A percentile compares a stretch with the other conserved stretches of the same genome.
Conservation (phyloP, 495 filamentous ascomycete genomes). For the Penicillium waksmanii region DNA sequence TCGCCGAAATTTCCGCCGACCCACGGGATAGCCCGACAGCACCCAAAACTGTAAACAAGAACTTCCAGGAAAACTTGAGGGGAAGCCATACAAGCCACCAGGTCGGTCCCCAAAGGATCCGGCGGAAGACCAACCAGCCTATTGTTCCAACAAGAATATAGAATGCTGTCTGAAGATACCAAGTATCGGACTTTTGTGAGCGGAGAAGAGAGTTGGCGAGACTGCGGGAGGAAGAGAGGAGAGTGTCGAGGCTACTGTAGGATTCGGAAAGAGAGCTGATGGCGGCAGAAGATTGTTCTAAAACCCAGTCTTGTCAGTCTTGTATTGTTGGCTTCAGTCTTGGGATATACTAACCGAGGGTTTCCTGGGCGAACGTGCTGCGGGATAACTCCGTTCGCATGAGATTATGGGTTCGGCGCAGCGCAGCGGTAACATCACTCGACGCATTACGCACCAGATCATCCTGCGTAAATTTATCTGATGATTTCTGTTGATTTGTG, state of each 20-base stretch:
- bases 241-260: constrained; percentile 75
- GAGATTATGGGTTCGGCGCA: constrained; percentile 82
- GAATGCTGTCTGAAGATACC: constrained; percentile 90
- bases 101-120: constrained; percentile 84
- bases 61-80: constrained; percentile 60
- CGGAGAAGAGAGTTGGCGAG: constrained; percentile 78
- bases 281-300: constrained; percentile 74
- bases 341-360: constrained; percentile 54
- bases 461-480: constrained; percentile 62
- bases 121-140: constrained; percentile 80
- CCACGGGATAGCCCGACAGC: constrained; percentile 40
- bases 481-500: constrained; percentile 39
- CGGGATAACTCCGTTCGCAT: constrained; percentile 81
- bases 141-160: constrained; percentile 78
- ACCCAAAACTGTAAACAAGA: constrained; percentile 49
- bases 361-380: constrained; percentile 86
- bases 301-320: constrained; percentile 16
- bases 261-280: constrained; percentile 76
- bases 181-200: constrained; percentile 92
- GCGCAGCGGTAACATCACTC: constrained; percentile 79
- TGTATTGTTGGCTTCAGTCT: not conserved
- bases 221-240: constrained; percentile 71
- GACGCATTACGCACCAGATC: constrained; percentile 73
- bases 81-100: constrained; percentile 90
- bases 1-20: constrained; percentile 31